Evolutionary conservation across 2,329 filamentous ascomycete species (phyloP), one percentile per base, ranked within the genome.

Genomic region (Tolypocladium ovalisporum): DNA sequence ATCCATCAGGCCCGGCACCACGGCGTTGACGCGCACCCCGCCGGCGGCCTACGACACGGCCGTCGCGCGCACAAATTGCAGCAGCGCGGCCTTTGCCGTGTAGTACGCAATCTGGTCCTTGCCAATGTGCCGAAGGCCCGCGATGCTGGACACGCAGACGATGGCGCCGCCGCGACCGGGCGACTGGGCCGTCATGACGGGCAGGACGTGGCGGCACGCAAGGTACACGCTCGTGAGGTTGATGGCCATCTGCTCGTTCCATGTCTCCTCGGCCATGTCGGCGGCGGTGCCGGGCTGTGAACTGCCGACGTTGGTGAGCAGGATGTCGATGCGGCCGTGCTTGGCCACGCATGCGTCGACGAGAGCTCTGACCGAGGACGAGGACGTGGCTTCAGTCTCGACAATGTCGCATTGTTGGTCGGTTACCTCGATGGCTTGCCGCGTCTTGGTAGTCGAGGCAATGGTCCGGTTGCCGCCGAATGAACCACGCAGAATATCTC

Each of bases 231-330:
- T 47, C 15, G 24, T 47, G 13, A 47, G 44, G 44, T 47, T 47
- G 24, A 19, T 6, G 15, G 44, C 44, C 13, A 47, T 17, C 24
- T 47, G 44, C 44, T 24, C 13, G 24, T 47, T 24, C 44, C 44
- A 47, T 24, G 24, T 29, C 6, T 29, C 44, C 44, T 47, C 44
- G 24, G 44, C 15, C 44, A 47, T 47, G 44, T 15, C 29, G 76
- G 74, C 79, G 0, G 80, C 76, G 35, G 73, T 73, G 0, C 80
- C 80, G 0, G 75, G 76, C 58, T 84, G 80, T 0, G 76, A 80
- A 55, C 76, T 76, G 2, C 83, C 83, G 3, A 85, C 82, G 55
- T 85, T 85, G 61, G 83, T 84, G 19, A 86, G 66, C 0, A 86
- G 68, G 27, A 86, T 79, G 60, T 86, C 83, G 56, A 85, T 79